phyloP scores from a whole-genome alignment of 2,329 filamentous ascomycete species.

The Neofusicoccum sp. region DNA sequence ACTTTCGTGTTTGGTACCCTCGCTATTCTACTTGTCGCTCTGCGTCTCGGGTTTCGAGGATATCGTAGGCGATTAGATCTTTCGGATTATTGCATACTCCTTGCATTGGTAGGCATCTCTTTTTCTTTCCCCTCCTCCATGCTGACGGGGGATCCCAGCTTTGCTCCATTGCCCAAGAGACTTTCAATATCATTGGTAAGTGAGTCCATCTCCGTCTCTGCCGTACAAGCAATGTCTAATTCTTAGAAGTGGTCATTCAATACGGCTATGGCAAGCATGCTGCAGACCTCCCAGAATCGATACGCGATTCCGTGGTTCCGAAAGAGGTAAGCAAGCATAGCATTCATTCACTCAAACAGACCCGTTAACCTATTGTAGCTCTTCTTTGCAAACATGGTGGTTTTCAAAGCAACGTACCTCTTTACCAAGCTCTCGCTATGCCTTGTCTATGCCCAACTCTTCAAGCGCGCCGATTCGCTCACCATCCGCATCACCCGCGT shows the following conservation, averaged over 20 bases:
- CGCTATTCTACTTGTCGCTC: constrained; percentile 1
- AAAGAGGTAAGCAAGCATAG: neutral
- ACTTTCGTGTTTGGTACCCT: neutral
- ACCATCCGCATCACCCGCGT: constrained; percentile 3
- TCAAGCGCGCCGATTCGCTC: neutral
- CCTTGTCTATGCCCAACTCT: constrained; percentile 3
- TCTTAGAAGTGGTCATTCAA: neutral
- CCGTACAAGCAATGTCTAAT: neutral
- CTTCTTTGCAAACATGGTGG: constrained; percentile 2
- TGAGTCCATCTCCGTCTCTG: neutral
- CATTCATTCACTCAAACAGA: too few relatives aligned
- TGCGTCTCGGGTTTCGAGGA: constrained; percentile 9
- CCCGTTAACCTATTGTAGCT: neutral
- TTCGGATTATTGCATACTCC: constrained; percentile 1
- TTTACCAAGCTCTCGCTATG: constrained; percentile 7
- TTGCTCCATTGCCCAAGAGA: constrained; percentile 1
- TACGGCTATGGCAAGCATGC: constrained; percentile 6
- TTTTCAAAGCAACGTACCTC: constrained; percentile 1
- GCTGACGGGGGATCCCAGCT: neutral
- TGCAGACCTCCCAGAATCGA: neutral
- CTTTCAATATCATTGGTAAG: neutral
- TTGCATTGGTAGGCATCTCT: neutral
- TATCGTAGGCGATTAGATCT: constrained; percentile 9
- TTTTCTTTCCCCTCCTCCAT: neutral
- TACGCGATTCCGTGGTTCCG: neutral